Evolutionary conservation across 2,329 filamentous ascomycete species (phyloP).

Genomic region (Colletotrichum phormii): DNA sequence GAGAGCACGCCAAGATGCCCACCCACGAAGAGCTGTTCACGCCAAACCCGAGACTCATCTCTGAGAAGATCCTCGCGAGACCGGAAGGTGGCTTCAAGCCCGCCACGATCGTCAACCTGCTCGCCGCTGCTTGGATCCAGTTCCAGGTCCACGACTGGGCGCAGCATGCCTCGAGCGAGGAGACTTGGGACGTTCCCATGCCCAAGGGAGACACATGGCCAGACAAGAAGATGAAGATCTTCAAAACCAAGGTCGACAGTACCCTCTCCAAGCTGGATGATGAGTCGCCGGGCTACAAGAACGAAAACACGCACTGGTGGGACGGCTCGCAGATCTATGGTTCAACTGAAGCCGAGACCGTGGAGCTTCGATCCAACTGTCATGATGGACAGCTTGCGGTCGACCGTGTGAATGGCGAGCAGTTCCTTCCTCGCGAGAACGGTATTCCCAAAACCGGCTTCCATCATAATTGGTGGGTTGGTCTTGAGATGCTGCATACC

Average conservation of each 20-base stretch:
- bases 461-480: slow-evolving; percentile 58
- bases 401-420: slow-evolving; percentile 38
- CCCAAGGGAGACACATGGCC: slow-evolving; percentile 47
- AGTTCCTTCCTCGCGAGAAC: slow-evolving; percentile 53
- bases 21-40: slow-evolving; percentile 53
- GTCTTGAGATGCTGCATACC: slow-evolving; percentile 58
- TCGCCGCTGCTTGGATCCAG: slow-evolving; percentile 62
- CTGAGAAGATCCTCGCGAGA: slow-evolving; percentile 53
- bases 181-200: neutral
- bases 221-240: slow-evolving; percentile 48
- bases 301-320: slow-evolving; percentile 58
- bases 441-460: slow-evolving; percentile 56
- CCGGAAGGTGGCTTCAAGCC: slow-evolving; percentile 53
- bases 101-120: slow-evolving; percentile 56
- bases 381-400: neutral
- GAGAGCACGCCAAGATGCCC: slow-evolving; percentile 50
- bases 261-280: slow-evolving; percentile 49
- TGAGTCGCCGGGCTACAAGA: slow-evolving; percentile 53
- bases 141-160: slow-evolving; percentile 60
- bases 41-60: slow-evolving; percentile 54
- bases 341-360: slow-evolving; percentile 50
- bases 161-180: slow-evolving; percentile 40
- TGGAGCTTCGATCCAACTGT: slow-evolving; percentile 46
- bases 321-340: slow-evolving; percentile 60
- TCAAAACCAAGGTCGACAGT: slow-evolving; percentile 48